phyloP scores from a whole-genome alignment of 1,284 basidiomycete species.

The Fomitopsis schrenkii region DNA sequence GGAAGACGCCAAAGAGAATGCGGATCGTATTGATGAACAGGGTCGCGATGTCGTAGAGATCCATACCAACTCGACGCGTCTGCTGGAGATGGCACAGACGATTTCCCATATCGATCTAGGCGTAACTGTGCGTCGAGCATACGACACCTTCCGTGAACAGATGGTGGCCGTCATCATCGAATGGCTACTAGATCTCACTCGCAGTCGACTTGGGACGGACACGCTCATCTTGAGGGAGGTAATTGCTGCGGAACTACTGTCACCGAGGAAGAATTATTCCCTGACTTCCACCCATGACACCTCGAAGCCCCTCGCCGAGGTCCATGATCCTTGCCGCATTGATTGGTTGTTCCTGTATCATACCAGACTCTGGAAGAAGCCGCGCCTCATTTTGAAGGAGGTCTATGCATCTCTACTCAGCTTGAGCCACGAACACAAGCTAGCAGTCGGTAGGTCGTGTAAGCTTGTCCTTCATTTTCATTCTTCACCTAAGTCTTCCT shows the following conservation, averaged over 20 bases:
- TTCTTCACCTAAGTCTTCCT: background rate
- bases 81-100: conserved; percentile 78
- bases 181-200: conserved; percentile 81
- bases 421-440: conserved; percentile 71
- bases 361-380: conserved; percentile 80
- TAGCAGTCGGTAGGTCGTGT: conserved; percentile 57
- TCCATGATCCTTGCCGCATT: conserved; percentile 56
- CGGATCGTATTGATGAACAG: conserved; percentile 72
- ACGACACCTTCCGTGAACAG: conserved; percentile 90
- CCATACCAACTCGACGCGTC: conserved; percentile 59
- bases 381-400: conserved; percentile 76
- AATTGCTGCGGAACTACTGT: conserved; percentile 69
- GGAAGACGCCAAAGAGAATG: conserved; percentile 64
- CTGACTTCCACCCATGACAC: conserved; percentile 30
- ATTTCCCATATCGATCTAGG: conserved; percentile 90
- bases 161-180: conserved; percentile 80
- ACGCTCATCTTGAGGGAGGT: conserved; percentile 67
- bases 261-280: conserved; percentile 40
- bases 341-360: conserved; percentile 80
- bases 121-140: conserved; percentile 85
- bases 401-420: conserved; percentile 78
- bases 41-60: conserved; percentile 88
- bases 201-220: conserved; percentile 65
- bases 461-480: conserved; percentile 19
- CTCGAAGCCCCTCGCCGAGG: conserved; percentile 42